Conservation (phyloP, 2,329 filamentous ascomycete species). For the Pseudocercospora eumusae region DNA sequence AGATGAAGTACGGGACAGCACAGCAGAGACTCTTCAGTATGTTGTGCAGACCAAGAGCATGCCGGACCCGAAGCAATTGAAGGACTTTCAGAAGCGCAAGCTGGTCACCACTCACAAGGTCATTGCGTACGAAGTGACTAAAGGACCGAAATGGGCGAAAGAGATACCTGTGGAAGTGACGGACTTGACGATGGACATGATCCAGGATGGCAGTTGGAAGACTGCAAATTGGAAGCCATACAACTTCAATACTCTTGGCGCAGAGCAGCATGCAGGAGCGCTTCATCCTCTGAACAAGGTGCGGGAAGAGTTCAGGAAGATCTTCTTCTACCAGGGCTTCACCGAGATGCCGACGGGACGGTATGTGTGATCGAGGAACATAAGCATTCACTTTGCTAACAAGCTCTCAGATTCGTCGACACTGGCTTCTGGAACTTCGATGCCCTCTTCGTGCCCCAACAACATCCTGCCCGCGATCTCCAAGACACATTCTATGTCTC, state of each 20-base stretch:
- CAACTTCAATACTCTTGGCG: constrained; percentile 70
- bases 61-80: constrained; percentile 71
- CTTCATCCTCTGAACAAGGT: constrained; percentile 78
- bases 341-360: constrained; percentile 95
- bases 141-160: constrained; percentile 84
- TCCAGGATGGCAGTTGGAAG: constrained; percentile 86
- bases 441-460: constrained; percentile 91
- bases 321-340: constrained; percentile 99
- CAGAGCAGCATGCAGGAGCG: constrained; percentile 58
- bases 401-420: constrained; percentile 70
- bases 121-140: constrained; percentile 78
- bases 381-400: constrained; percentile 49
- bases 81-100: constrained; percentile 89
- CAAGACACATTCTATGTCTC: constrained; percentile 99
- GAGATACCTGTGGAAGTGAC: constrained; percentile 92
- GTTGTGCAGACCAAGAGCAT: constrained; percentile 71
- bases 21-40: constrained; percentile 70
- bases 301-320: constrained; percentile 89
- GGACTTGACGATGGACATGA: constrained; percentile 91
- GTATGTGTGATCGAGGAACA: constrained; percentile 38
- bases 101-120: constrained; percentile 81
- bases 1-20: constrained; percentile 77
- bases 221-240: constrained; percentile 83
- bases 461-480: constrained; percentile 94
- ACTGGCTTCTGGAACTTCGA: constrained; percentile 99